A percentile compares a stretch with the other conserved stretches of the same genome.
phyloP scores from a whole-genome alignment of 768 basidiomycete genomes.

The Pleurotus pulmonarius region DNA sequence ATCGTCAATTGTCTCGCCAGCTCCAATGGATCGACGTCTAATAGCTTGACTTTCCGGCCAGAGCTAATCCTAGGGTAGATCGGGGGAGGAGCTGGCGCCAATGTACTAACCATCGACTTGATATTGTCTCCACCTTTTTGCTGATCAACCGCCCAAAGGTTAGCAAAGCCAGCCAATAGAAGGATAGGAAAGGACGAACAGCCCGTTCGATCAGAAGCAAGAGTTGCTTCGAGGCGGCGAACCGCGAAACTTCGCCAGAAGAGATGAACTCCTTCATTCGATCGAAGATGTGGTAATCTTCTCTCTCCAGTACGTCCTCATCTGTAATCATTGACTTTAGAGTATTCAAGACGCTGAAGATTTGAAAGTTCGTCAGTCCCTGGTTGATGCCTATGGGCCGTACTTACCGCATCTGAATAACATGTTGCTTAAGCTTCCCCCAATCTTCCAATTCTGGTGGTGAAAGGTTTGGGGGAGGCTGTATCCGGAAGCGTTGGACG shows the following conservation, averaged over 20 bases:
- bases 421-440: slow-evolving; percentile 80
- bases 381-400: not conserved
- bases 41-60: slow-evolving; percentile 67
- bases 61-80: slow-evolving; percentile 62
- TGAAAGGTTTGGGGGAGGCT: slow-evolving; percentile 65
- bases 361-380: not conserved
- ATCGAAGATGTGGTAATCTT: slow-evolving; percentile 78
- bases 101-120: slow-evolving; percentile 44
- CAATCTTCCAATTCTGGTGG: slow-evolving; percentile 69
- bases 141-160: slow-evolving; percentile 18
- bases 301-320: slow-evolving; percentile 79
- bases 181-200: slow-evolving; percentile 43
- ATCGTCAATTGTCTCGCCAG: slow-evolving; percentile 91
- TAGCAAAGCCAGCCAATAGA: slow-evolving; percentile 1
- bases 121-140: slow-evolving; percentile 47
- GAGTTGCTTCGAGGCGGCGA: slow-evolving; percentile 74
- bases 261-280: slow-evolving; percentile 79
- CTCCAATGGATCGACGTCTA: slow-evolving; percentile 86
- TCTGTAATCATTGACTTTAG: slow-evolving; percentile 88
- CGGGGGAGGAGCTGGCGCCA: slow-evolving; percentile 68
- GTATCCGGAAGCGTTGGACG: slow-evolving; percentile 73
- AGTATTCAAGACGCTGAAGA: slow-evolving; percentile 77
- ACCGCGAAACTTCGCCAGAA: slow-evolving; percentile 56
- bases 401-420: slow-evolving; percentile 81
- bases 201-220: slow-evolving; percentile 72